These are phyloP conservation scores for Annulohypoxylon bovei DNA, from an alignment of 495 filamentous ascomycete genomes.

Conservation along the genomic window DNA sequence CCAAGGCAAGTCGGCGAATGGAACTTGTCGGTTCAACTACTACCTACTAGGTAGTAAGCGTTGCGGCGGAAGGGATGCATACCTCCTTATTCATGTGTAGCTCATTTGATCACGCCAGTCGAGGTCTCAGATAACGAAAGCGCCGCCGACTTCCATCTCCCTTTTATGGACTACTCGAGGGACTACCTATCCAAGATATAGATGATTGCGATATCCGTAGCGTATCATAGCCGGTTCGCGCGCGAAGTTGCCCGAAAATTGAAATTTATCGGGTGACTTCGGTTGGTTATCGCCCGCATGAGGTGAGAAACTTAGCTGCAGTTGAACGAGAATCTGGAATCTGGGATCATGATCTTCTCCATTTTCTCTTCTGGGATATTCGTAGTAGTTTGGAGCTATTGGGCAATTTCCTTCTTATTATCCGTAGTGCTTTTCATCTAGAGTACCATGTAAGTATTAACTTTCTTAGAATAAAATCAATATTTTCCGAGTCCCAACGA, in stretches of 20 bases:
- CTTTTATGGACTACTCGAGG: slow-evolving; percentile 8
- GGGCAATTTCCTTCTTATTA: neutral
- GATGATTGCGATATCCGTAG: neutral
- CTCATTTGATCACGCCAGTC: slow-evolving; percentile 34
- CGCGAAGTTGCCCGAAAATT: slow-evolving; percentile 31
- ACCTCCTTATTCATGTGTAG: slow-evolving; percentile 18
- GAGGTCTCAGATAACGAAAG: slow-evolving; percentile 23
- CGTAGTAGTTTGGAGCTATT: slow-evolving; percentile 14
- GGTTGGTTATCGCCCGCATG: slow-evolving; percentile 26
- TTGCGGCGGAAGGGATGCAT: slow-evolving; percentile 39
- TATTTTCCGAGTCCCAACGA: neutral
- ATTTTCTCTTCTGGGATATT: neutral
- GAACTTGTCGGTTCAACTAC: slow-evolving; percentile 13
- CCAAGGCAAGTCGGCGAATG: slow-evolving; percentile 21
- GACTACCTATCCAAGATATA: slow-evolving; percentile 21
- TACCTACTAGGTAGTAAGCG: slow-evolving; percentile 22
- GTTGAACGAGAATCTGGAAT: slow-evolving; percentile 4
- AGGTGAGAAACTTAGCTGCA: slow-evolving; percentile 9
- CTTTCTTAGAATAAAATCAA: neutral
- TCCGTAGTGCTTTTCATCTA: neutral
- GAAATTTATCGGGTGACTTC: slow-evolving; percentile 16
- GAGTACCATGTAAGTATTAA: neutral
- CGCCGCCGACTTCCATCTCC: neutral
- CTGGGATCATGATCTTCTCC: neutral
- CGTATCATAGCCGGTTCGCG: slow-evolving; percentile 23